Evolutionary conservation across 2,329 filamentous ascomycete species (phyloP).

Genomic region (Pyrenophora teres): DNA sequence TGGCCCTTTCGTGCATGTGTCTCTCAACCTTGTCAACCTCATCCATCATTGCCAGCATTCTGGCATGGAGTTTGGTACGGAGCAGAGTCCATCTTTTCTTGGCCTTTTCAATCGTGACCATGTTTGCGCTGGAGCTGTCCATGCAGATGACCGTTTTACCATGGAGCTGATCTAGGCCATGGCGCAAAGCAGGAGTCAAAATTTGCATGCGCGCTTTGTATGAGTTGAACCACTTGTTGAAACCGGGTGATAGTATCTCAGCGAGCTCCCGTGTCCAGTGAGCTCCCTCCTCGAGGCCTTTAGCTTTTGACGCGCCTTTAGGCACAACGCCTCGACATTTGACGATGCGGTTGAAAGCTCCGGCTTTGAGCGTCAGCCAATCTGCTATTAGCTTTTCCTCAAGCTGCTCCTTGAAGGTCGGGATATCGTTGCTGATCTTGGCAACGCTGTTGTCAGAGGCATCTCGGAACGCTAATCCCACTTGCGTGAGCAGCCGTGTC

Average conservation of each 20-base stretch:
- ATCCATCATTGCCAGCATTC: conserved; percentile 12
- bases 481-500: background rate
- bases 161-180: conserved; percentile 5
- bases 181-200: conserved; percentile 3
- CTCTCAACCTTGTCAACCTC: background rate
- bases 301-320: conserved; percentile 20
- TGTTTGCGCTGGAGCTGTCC: conserved; percentile 15
- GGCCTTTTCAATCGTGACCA: conserved; percentile 22
- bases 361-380: conserved; percentile 12
- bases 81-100: conserved; percentile 14
- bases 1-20: conserved; percentile 6
- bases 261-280: conserved; percentile 29
- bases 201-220: conserved; percentile 5
- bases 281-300: conserved; percentile 19
- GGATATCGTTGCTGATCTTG: conserved; percentile 2
- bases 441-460: background rate
- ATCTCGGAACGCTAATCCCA: background rate
- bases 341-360: conserved; percentile 21
- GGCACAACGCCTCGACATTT: conserved; percentile 18
- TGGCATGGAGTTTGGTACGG: conserved; percentile 5
- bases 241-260: conserved; percentile 10
- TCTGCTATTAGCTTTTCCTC: background rate
- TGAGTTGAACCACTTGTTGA: conserved; percentile 16
- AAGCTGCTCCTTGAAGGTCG: conserved; percentile 8
- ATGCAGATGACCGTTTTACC: conserved; percentile 4